Base-by-base conservation (phyloP, 495 filamentous ascomycete species). In the Saxispiralis lemnorum region DNA sequence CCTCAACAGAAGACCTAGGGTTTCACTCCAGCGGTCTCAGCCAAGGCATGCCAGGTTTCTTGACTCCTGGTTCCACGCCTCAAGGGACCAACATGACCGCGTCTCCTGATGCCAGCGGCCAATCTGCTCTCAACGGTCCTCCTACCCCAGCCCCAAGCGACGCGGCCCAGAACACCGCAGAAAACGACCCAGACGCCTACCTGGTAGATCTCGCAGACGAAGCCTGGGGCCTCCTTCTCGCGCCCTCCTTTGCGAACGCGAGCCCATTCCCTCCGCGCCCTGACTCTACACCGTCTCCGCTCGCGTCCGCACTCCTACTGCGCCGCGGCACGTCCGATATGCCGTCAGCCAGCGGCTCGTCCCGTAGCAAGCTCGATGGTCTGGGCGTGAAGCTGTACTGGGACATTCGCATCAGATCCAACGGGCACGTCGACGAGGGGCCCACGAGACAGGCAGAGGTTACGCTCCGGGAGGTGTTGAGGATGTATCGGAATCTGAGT, bases 131-230 rank as follows among this genome's bases (percentile, higher is more conserved):
- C 7, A 73, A 65, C 43, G 69, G 75, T 9, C 65, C 76, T 0
- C 68, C 77, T 0, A 71, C 69, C 12, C 71, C 73, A 11, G 61
- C 60, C 17, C 55, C 64, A 11, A 50, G 57, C 21, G 59, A 61
- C 24, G 53, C 53, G 7, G 55, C 62, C 6, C 49, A 59, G 1
- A 24, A 50, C 16, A 30, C 44, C 5, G 31, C 38, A 12, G 47
- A 50, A 14, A 39, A 58, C 2, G 85, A 92, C 39, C 66, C 71
- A 0, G 83, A 92, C 35, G 70, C 82, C 6, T 70, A 76, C 13
- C 70, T 97, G 6, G 61, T 82, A 5, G 87, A 96, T 54, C 56
- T 75, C 21, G 72, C 72, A 16, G 87, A 96, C 43, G 79, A 86
- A 41, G 80, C 75, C 2, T 94, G 83, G 82, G 78, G 75, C 20